Percentiles rank a stretch among this genome's conserved stretches.
These are phyloP conservation scores for Eimeria falciformis DNA, from an alignment of 169 alveolate genomes.

Conservation along the genomic window DNA sequence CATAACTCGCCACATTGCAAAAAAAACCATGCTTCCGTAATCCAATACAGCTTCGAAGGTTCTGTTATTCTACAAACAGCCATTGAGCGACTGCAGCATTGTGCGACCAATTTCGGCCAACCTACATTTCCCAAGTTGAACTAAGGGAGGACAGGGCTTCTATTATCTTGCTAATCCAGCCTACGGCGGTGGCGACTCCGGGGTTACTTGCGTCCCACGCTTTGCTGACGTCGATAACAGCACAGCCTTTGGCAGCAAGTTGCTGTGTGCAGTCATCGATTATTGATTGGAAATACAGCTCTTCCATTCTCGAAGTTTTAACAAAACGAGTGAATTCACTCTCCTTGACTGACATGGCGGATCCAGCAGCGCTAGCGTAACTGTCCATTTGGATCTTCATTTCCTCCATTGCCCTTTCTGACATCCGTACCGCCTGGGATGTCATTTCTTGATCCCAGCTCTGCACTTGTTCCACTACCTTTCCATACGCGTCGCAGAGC, in stretches of 20 bases:
- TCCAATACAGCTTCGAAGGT: too few species aligned
- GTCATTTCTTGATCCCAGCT: slow-evolving; percentile 59
- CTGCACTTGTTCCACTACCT: slow-evolving; percentile 59
- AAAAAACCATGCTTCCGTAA: too few species aligned
- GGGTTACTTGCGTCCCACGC: slow-evolving; percentile 71
- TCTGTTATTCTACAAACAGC: too few species aligned
- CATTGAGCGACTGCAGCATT: too few species aligned
- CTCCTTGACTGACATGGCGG: slow-evolving; percentile 66
- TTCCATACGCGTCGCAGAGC: slow-evolving; percentile 55
- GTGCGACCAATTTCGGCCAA: too few species aligned
- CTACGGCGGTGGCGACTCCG: slow-evolving; percentile 54
- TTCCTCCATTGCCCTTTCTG: slow-evolving; percentile 73
- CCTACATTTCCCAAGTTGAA: slow-evolving; percentile 55
- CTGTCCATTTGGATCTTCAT: slow-evolving; percentile 67
- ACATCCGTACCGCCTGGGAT: slow-evolving; percentile 56
- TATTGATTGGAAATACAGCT: slow-evolving; percentile 59
- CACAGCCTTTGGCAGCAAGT: slow-evolving; percentile 31
- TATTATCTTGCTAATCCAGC: slow-evolving; percentile 60
- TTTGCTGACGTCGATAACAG: slow-evolving; percentile 64
- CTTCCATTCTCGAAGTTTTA: slow-evolving; percentile 64
- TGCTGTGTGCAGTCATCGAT: slow-evolving; percentile 59
- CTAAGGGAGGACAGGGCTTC: slow-evolving; percentile 42
- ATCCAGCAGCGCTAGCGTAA: slow-evolving; percentile 66
- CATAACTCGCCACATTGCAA: too few species aligned
- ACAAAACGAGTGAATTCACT: slow-evolving; percentile 63